Conservation (phyloP, 208 protist genomes). For the Acanthamoeba royreba region DNA sequence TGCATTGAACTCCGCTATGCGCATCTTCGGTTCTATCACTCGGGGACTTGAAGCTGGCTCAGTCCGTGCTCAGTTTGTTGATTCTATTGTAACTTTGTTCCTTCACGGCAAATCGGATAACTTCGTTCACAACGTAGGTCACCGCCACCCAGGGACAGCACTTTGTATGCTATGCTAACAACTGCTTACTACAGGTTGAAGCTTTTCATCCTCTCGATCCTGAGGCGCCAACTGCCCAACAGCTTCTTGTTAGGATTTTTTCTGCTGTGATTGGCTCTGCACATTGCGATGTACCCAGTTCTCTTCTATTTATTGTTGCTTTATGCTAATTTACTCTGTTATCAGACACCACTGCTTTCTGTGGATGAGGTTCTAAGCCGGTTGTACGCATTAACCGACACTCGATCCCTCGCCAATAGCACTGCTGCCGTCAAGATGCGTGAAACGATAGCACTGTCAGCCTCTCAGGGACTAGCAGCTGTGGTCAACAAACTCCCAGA, state of each 20-base stretch:
- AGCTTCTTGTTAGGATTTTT: neutral
- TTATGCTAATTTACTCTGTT: neutral
- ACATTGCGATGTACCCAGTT: neutral
- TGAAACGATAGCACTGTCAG: neutral
- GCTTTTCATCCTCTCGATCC: neutral
- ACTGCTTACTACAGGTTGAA: neutral
- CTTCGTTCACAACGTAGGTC: neutral
- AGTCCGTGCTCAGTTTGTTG: neutral
- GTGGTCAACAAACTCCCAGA: constrained; percentile 17
- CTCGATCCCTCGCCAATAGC: neutral
- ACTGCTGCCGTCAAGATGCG: neutral
- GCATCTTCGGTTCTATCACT: neutral
- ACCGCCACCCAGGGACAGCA: neutral
- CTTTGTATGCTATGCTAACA: neutral
- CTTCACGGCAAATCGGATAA: neutral
- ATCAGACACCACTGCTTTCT: neutral
- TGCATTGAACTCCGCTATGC: neutral
- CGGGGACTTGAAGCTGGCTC: neutral
- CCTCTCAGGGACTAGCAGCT: neutral
- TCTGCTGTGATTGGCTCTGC: neutral
- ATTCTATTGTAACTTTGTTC: neutral
- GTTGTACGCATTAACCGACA: neutral
- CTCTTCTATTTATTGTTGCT: neutral
- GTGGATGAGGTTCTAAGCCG: neutral
- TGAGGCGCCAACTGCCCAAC: neutral